phyloP scores from a whole-genome alignment of 169 alveolate genomes.

The Babesia ovata region DNA sequence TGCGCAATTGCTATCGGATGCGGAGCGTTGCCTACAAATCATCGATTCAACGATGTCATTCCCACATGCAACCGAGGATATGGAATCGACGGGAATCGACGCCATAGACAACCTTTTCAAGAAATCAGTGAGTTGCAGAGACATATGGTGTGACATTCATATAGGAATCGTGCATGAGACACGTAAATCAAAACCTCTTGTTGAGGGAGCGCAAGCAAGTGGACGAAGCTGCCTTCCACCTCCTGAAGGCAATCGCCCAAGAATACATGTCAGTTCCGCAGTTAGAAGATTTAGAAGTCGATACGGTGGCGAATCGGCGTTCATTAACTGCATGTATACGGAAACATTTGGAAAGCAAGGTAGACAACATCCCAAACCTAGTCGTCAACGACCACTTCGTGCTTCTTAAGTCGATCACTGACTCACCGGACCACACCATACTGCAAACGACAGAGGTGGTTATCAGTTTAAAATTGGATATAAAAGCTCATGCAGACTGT shows the following conservation, averaged over 20 bases:
- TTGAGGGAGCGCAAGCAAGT: slow-evolving; percentile 28
- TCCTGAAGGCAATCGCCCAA: slow-evolving; percentile 25
- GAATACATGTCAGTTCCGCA: slow-evolving; percentile 8
- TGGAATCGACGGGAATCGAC: slow-evolving; percentile 20
- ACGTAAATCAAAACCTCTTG: slow-evolving; percentile 1
- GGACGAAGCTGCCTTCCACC: slow-evolving; percentile 34
- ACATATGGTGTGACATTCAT: background rate
- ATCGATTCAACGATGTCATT: background rate
- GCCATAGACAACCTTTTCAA: slow-evolving; percentile 27
- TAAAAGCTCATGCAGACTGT: slow-evolving; percentile 11
- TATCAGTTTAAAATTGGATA: background rate
- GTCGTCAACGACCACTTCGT: slow-evolving; percentile 29
- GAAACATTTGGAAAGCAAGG: background rate
- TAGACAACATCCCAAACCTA: background rate
- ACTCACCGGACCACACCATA: slow-evolving; percentile 28
- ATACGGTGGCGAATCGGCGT: background rate
- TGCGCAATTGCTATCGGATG: background rate
- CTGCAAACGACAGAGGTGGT: slow-evolving; percentile 42
- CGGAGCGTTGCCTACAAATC: slow-evolving; percentile 13
- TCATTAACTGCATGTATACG: background rate
- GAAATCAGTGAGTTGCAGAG: background rate
- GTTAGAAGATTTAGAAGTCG: no score
- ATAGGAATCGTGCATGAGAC: slow-evolving; percentile 4
- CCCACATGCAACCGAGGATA: background rate
- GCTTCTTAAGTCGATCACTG: background rate